Evolutionary conservation across 805 yeast species (phyloP).

Genomic region (Tetrapisispora pingtungensis): DNA sequence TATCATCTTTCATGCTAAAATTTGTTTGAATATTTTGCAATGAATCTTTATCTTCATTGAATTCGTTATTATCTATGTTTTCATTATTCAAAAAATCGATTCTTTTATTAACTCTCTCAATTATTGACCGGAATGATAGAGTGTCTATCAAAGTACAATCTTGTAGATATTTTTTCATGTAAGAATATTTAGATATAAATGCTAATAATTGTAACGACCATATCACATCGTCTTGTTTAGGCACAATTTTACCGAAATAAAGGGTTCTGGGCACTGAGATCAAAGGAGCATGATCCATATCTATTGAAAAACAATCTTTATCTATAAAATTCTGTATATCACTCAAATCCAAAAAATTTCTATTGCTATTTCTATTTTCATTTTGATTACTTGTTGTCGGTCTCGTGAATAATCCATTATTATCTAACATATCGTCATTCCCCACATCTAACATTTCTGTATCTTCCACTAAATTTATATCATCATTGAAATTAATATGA

Average conservation of each 20-base stretch:
- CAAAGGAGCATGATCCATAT: slow-evolving; percentile 13
- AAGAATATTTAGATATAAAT: slow-evolving; percentile 83
- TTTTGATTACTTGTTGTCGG: not conserved
- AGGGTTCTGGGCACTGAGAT: slow-evolving; percentile 43
- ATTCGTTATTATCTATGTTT: not conserved
- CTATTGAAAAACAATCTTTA: slow-evolving; percentile 9
- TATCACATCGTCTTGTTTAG: slow-evolving; percentile 85
- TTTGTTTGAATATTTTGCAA: too few relatives aligned
- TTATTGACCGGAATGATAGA: slow-evolving; percentile 42
- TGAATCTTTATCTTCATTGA: not conserved
- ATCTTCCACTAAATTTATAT: not conserved
- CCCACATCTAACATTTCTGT: not conserved
- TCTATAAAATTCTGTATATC: not conserved
- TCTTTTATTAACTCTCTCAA: slow-evolving; percentile 13
- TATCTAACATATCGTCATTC: not conserved
- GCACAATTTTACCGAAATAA: slow-evolving; percentile 65
- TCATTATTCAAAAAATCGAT: not conserved
- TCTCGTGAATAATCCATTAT: not conserved
- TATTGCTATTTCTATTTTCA: not conserved
- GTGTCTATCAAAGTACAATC: slow-evolving; percentile 65
- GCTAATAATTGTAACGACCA: slow-evolving; percentile 91
- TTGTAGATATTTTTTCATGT: slow-evolving; percentile 63
- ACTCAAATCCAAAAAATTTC: not conserved
- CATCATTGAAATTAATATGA: not conserved
- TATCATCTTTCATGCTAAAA: not conserved